Percentiles rank a stretch among this genome's conserved stretches.
Evolutionary conservation across 371 early-diverging fungal species (phyloP).

Genomic region (Syncephalastrum racemosum): DNA sequence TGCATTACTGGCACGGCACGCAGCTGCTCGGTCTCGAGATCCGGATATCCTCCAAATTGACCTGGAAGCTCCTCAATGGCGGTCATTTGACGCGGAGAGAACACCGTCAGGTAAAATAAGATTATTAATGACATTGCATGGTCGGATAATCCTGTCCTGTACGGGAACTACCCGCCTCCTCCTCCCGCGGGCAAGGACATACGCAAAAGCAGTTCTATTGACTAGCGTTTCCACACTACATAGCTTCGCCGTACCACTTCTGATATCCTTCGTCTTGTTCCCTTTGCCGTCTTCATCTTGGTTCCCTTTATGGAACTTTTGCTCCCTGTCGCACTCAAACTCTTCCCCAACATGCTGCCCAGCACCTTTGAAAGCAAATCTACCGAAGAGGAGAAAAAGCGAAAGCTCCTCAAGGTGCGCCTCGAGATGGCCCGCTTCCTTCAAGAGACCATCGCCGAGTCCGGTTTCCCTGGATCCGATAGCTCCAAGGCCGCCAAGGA

Average conservation of each 20-base stretch:
- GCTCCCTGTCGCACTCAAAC: conserved; percentile 86
- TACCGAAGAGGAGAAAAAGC: conserved; percentile 88
- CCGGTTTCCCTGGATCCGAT: conserved; percentile 63
- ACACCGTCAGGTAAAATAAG: conserved; percentile 70
- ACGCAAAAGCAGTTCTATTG: background rate
- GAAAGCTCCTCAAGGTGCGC: conserved; percentile 83
- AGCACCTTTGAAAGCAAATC: conserved; percentile 93
- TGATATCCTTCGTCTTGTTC: conserved; percentile 88
- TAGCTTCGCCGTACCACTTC: conserved; percentile 82
- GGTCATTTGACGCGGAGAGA: conserved; percentile 86
- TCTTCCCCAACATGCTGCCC: conserved; percentile 98
- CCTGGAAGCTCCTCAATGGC: conserved; percentile 77
- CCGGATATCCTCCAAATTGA: conserved; percentile 80
- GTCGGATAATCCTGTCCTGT: background rate
- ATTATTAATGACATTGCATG: background rate
- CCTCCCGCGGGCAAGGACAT: background rate
- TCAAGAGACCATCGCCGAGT: conserved; percentile 93
- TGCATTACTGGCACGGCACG: conserved; percentile 95
- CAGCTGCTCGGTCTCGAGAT: conserved; percentile 90
- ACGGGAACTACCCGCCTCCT: too few relatives aligned
- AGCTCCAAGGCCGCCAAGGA: conserved; percentile 70
- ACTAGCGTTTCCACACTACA: background rate
- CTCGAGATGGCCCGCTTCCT: conserved; percentile 94
- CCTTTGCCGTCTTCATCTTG: conserved; percentile 89
- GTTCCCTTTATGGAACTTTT: conserved; percentile 95